Evolutionary conservation across 192 early-diverging fungal species (phyloP).

Genomic region (Backusella luteola): DNA sequence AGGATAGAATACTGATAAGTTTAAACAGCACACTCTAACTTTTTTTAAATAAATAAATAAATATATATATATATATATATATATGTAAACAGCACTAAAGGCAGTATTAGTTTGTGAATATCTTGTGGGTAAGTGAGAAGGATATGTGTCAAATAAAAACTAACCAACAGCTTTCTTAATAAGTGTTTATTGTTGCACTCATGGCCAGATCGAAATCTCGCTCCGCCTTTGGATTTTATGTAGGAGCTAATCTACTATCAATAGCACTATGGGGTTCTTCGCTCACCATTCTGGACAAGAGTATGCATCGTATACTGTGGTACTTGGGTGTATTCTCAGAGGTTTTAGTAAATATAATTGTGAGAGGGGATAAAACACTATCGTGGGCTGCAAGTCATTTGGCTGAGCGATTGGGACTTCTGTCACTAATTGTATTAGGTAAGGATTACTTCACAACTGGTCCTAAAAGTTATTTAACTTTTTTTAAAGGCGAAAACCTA

Average conservation of each 20-base stretch:
- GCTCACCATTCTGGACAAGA: slow-evolving; percentile 26
- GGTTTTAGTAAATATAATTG: slow-evolving; percentile 36
- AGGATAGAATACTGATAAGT: neutral
- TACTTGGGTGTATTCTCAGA: slow-evolving; percentile 38
- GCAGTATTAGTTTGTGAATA: slow-evolving; percentile 45
- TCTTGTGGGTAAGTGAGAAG: slow-evolving; percentile 33
- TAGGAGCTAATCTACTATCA: slow-evolving; percentile 41
- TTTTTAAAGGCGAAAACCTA: slow-evolving; percentile 23
- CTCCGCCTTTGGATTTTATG: slow-evolving; percentile 35
- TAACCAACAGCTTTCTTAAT: neutral
- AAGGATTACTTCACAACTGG: neutral
- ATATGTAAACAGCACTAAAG: slow-evolving; percentile 30
- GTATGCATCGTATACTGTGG: slow-evolving; percentile 43
- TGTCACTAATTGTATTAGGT: slow-evolving; percentile 46
- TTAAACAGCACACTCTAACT: neutral
- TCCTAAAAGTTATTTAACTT: neutral
- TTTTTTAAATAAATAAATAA: neutral
- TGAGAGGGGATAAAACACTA: slow-evolving; percentile 37
- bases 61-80: neutral
- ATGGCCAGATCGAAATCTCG: slow-evolving; percentile 36
- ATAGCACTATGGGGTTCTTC: slow-evolving; percentile 47
- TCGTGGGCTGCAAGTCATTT: slow-evolving; percentile 53
- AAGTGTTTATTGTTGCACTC: slow-evolving; percentile 27
- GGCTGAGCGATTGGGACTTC: slow-evolving; percentile 47
- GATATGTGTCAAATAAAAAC: no score